Conservation (phyloP, 176 grass and related monocot genomes). For the Pontederia crassipes region DNA sequence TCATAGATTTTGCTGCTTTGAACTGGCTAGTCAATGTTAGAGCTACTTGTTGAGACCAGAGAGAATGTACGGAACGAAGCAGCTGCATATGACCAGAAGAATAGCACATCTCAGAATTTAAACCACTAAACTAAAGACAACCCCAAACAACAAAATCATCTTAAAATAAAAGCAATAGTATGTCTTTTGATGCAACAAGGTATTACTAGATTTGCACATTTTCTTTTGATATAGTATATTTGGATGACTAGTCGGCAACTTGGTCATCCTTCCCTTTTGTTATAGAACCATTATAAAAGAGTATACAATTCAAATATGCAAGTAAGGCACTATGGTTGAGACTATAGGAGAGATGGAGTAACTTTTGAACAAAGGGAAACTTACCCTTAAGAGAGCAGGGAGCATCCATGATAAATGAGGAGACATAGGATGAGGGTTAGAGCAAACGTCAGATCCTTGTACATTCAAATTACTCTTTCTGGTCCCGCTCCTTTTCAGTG, state of each 20-base stretch:
- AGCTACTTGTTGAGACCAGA: slow-evolving; percentile 68
- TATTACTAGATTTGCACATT: no score
- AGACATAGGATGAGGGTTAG: slow-evolving; percentile 73
- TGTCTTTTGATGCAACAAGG: no score
- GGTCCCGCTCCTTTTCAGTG: slow-evolving; percentile 77
- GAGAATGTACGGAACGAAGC: slow-evolving; percentile 63
- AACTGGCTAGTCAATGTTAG: slow-evolving; percentile 49
- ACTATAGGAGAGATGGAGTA: background rate
- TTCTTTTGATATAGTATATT: no score
- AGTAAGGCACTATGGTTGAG: no score
- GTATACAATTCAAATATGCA: no score
- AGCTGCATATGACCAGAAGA: slow-evolving; percentile 40
- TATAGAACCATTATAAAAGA: no score
- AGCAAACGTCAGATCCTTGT: slow-evolving; percentile 32
- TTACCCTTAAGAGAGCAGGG: slow-evolving; percentile 87
- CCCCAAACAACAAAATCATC: background rate
- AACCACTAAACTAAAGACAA: background rate
- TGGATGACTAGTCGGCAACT: no score
- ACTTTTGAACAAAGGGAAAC: background rate
- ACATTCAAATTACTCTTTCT: slow-evolving; percentile 50
- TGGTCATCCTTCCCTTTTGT: no score
- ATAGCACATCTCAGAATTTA: background rate
- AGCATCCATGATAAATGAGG: slow-evolving; percentile 93
- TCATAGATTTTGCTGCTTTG: slow-evolving; percentile 84
- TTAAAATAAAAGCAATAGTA: background rate